Evolutionary conservation across 192 early-diverging fungal species (phyloP).

Genomic region (Geosiphon pyriformis): DNA sequence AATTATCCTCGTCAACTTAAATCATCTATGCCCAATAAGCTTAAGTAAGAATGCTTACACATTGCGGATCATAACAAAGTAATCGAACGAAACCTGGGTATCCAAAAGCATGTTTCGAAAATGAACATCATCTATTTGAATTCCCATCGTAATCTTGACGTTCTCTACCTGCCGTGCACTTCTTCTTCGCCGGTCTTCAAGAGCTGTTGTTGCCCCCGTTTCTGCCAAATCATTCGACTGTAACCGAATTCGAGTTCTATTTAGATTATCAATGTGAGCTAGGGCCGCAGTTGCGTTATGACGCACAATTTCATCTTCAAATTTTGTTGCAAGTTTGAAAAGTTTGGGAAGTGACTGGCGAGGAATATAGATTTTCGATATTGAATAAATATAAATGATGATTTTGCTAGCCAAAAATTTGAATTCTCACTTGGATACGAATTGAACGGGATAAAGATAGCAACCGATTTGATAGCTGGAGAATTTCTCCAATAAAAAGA

Average conservation of each 20-base stretch:
- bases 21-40: neutral
- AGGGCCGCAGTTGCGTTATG: slow-evolving; percentile 73
- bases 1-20: neutral
- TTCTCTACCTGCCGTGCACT: slow-evolving; percentile 20
- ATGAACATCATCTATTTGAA: slow-evolving; percentile 21
- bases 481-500: slow-evolving; percentile 67
- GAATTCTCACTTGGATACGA: slow-evolving; percentile 42
- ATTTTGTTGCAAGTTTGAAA: slow-evolving; percentile 69
- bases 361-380: slow-evolving; percentile 10
- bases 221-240: slow-evolving; percentile 19
- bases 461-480: slow-evolving; percentile 63
- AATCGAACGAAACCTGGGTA: slow-evolving; percentile 47
- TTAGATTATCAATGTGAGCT: slow-evolving; percentile 65
- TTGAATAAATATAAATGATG: neutral
- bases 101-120: slow-evolving; percentile 65
- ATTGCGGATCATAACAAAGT: neutral
- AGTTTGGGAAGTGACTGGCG: slow-evolving; percentile 63
- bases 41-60: slow-evolving; percentile 1
- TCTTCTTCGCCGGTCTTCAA: slow-evolving; percentile 12
- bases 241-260: slow-evolving; percentile 39
- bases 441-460: slow-evolving; percentile 53
- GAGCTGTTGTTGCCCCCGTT: neutral
- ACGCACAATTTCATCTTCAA: slow-evolving; percentile 65
- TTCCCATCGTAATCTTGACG: slow-evolving; percentile 24
- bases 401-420: slow-evolving; percentile 18